phyloP scores from a whole-genome alignment of 805 yeast genomes.

The Kodamaea kaohsiungensis region DNA sequence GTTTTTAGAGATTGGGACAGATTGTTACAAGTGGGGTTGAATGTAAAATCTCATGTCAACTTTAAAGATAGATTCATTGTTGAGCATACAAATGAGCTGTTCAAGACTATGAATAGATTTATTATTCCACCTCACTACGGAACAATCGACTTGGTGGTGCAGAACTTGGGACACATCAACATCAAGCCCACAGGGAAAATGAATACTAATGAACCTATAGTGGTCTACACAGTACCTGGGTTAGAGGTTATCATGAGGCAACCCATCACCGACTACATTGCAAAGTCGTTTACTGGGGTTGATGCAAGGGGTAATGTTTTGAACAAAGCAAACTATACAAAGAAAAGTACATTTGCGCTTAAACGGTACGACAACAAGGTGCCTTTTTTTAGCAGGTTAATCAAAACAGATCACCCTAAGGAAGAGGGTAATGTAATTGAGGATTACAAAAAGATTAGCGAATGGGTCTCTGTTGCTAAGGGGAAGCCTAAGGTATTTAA shows the following conservation, averaged over 20 bases:
- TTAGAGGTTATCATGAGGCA: constrained; percentile 54
- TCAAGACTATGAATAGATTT: constrained; percentile 35
- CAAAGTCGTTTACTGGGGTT: constrained; percentile 35
- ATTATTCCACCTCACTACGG: constrained; percentile 74
- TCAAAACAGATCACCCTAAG: constrained; percentile 6
- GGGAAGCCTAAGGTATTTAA: background rate
- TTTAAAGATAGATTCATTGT: constrained; percentile 18
- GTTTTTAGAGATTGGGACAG: constrained; percentile 32
- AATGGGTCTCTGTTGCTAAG: constrained; percentile 7
- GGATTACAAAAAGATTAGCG: constrained; percentile 8
- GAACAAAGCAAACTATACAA: constrained; percentile 22
- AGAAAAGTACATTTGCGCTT: constrained; percentile 19
- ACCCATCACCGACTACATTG: constrained; percentile 46
- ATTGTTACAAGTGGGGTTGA: constrained; percentile 24
- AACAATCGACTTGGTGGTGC: constrained; percentile 61
- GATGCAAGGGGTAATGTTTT: constrained; percentile 24
- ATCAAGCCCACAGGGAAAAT: constrained; percentile 57
- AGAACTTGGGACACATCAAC: constrained; percentile 63
- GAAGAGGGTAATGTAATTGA: constrained; percentile 2
- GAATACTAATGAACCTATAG: constrained; percentile 28
- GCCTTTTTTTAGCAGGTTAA: constrained; percentile 15
- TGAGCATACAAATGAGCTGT: constrained; percentile 20
- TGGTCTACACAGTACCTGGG: constrained; percentile 55
- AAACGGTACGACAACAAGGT: constrained; percentile 20
- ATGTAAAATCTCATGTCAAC: constrained; percentile 23